Conservation (phyloP, 768 basidiomycete genomes). For the Gymnopilus dilepis region DNA sequence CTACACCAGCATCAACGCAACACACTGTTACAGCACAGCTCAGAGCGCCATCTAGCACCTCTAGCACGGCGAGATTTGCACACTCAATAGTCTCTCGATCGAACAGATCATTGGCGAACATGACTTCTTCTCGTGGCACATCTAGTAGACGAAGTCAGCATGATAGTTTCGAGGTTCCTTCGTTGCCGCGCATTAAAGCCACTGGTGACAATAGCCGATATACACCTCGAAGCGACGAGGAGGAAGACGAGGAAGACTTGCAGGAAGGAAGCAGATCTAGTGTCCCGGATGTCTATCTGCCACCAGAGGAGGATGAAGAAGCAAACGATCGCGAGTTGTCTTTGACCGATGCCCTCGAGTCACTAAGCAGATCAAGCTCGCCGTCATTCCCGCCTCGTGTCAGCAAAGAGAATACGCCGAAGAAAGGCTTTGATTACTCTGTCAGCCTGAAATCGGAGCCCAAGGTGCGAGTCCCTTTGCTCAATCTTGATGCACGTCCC, state of each 20-base stretch:
- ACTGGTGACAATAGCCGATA: constrained; percentile 37
- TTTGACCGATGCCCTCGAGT: constrained; percentile 60
- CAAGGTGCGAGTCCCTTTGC: constrained; percentile 45
- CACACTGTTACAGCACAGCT: constrained; percentile 51
- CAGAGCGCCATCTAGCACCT: constrained; percentile 49
- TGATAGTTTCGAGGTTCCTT: constrained; percentile 69
- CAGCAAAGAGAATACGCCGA: constrained; percentile 47
- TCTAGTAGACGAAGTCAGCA: constrained; percentile 37
- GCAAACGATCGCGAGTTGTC: constrained; percentile 51
- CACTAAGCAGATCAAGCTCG: constrained; percentile 59
- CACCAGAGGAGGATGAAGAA: constrained; percentile 49
- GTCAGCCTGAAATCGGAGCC: constrained; percentile 64
- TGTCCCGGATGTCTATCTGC: constrained; percentile 58
- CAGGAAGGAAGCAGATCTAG: constrained; percentile 53
- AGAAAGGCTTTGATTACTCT: constrained; percentile 63
- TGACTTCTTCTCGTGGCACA: constrained; percentile 35
- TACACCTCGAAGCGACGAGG: constrained; percentile 41
- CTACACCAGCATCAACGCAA: constrained; percentile 62
- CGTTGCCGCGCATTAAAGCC: constrained; percentile 47
- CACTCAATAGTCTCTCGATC: constrained; percentile 56
- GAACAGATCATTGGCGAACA: constrained; percentile 50
- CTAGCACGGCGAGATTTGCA: constrained; percentile 55
- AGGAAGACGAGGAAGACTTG: constrained; percentile 28
- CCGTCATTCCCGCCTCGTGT: constrained; percentile 48
- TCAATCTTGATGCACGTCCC: not conserved